A percentile compares a stretch with the other conserved stretches of the same genome.
Evolutionary conservation across 176 grass and related monocot species (phyloP).

Genomic region (Aegilops longissima): DNA sequence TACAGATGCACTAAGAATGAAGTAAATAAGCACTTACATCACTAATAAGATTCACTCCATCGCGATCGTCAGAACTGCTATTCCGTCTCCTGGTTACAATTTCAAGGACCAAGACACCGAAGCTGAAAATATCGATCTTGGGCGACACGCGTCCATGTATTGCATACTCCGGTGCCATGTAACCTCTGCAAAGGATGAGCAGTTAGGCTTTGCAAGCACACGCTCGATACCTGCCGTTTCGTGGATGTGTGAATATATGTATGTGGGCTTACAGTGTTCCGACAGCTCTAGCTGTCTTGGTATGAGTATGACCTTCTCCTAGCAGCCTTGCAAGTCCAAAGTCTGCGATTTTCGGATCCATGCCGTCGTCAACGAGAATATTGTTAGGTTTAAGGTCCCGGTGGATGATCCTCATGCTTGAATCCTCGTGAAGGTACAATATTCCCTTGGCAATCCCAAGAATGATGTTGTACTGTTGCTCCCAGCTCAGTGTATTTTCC

Average conservation of each 20-base stretch:
- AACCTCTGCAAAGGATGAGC: conserved; percentile 25
- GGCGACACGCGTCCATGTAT: conserved; percentile 28
- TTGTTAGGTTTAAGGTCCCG: conserved; percentile 36
- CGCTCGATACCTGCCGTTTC: neutral
- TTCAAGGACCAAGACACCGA: conserved; percentile 44
- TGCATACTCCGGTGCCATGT: neutral
- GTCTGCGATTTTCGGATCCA: conserved; percentile 52
- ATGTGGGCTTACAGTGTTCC: conserved; percentile 37
- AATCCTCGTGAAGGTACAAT: conserved; percentile 57
- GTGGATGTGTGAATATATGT: neutral
- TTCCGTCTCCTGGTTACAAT: conserved; percentile 40
- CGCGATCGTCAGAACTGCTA: neutral
- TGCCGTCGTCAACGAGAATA: conserved; percentile 38
- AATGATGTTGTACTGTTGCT: conserved; percentile 39
- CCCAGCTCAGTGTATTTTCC: conserved; percentile 28
- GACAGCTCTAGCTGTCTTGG: conserved; percentile 38
- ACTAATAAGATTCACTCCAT: neutral
- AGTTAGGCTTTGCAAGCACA: neutral
- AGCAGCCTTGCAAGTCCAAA: conserved; percentile 39
- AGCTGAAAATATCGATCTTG: conserved; percentile 50
- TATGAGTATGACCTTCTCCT: conserved; percentile 30
- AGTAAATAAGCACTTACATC: conserved; percentile 28
- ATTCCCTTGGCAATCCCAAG: conserved; percentile 44
- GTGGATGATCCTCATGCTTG: conserved; percentile 24
- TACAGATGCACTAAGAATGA: neutral